Conservation (phyloP, 441 rosid genomes). For the Populus hybrid region DNA sequence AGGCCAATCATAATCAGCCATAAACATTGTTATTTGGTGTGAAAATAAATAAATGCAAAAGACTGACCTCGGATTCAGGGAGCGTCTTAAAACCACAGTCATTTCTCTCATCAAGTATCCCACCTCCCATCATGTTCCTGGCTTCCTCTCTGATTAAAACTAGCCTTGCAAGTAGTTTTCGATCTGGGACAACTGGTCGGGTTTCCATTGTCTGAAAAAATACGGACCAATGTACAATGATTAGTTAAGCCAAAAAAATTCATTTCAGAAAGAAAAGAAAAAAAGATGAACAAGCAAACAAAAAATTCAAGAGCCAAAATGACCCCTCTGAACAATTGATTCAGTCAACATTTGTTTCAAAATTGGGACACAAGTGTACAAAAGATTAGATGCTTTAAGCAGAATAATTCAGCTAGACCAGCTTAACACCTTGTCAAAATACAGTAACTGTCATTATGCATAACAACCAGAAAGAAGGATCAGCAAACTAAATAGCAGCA, state of each 20-base stretch:
- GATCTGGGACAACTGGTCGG: conserved; percentile 75
- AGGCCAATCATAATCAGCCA: conserved; percentile 4
- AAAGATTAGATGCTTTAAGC: neutral
- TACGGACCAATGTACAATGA: neutral
- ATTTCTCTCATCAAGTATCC: conserved; percentile 94
- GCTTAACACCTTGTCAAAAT: neutral
- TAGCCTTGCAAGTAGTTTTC: conserved; percentile 86
- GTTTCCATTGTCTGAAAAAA: conserved; percentile 84
- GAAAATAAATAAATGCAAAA: conserved; percentile 10
- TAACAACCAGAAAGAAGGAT: neutral
- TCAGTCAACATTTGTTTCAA: neutral
- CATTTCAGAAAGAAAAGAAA: neutral
- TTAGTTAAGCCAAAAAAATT: neutral
- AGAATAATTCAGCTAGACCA: neutral
- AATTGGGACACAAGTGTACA: neutral
- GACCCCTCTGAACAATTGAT: neutral
- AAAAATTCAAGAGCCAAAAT: neutral
- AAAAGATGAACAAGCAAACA: neutral
- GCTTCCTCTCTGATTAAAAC: conserved; percentile 97
- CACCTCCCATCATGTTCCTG: conserved; percentile 95
- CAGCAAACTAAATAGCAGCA: neutral
- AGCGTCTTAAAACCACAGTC: conserved; percentile 89
- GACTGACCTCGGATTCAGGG: conserved; percentile 85
- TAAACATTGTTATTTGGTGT: neutral
- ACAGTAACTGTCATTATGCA: neutral